A percentile compares a stretch with the other conserved stretches of the same genome.
phyloP scores from a whole-genome alignment of 1,284 basidiomycete species.

The Entoloma clypeatum region DNA sequence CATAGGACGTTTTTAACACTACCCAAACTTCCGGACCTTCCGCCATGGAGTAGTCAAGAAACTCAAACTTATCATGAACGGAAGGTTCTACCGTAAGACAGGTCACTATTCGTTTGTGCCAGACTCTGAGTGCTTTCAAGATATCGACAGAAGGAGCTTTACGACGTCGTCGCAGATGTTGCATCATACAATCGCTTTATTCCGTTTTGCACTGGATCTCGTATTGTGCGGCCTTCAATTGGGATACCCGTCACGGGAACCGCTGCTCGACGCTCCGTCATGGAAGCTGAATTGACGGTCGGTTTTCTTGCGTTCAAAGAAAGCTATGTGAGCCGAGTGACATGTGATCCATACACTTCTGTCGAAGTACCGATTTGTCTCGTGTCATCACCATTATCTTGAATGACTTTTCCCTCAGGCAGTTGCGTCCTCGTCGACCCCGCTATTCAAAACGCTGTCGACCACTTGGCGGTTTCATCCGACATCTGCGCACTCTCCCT shows the following conservation, averaged over 20 bases:
- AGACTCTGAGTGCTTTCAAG: slow-evolving; percentile 22
- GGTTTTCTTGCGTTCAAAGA: slow-evolving; percentile 88
- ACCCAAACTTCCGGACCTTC: slow-evolving; percentile 24
- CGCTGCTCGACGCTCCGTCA: slow-evolving; percentile 28
- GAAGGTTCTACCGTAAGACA: slow-evolving; percentile 73
- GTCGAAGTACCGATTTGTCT: slow-evolving; percentile 59
- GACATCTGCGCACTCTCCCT: slow-evolving; percentile 42
- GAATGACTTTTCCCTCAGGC: slow-evolving; percentile 41
- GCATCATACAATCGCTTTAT: slow-evolving; percentile 83
- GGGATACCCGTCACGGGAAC: slow-evolving; percentile 19
- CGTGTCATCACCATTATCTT: neutral
- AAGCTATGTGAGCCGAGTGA: slow-evolving; percentile 84
- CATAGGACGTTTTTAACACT: slow-evolving; percentile 37
- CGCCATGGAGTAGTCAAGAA: slow-evolving; percentile 25
- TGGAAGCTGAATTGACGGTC: slow-evolving; percentile 86
- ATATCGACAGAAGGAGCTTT: slow-evolving; percentile 75
- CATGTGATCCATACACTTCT: slow-evolving; percentile 68
- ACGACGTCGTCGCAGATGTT: slow-evolving; percentile 85
- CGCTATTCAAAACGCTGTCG: slow-evolving; percentile 81
- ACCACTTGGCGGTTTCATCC: slow-evolving; percentile 81
- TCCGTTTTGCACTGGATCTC: slow-evolving; percentile 84
- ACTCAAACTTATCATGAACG: slow-evolving; percentile 39
- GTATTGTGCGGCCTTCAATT: slow-evolving; percentile 49
- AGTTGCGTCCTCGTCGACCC: slow-evolving; percentile 76
- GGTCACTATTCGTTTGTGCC: slow-evolving; percentile 6